These are phyloP conservation scores for Wickerhamomyces rabaulensis DNA, from an alignment of 805 yeast species.

Conservation along the genomic window DNA sequence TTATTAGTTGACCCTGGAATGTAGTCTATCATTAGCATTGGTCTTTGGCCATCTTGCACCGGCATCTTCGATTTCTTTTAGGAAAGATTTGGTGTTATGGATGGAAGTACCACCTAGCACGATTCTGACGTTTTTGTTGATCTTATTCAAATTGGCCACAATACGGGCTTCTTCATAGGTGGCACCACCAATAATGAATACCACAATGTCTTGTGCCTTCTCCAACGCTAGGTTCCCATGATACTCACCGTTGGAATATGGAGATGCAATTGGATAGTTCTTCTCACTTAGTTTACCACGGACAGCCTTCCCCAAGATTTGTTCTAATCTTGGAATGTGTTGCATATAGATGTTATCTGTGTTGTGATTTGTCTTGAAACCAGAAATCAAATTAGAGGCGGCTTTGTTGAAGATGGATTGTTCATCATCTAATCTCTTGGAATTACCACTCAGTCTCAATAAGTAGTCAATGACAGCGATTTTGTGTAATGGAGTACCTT, in stretches of 20 bases:
- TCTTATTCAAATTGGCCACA: conserved; percentile 61
- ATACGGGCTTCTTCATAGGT: conserved; percentile 91
- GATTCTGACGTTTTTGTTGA: conserved; percentile 51
- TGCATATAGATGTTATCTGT: conserved; percentile 84
- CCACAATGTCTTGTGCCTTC: conserved; percentile 58
- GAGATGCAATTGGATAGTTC: conserved; percentile 40
- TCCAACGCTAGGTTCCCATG: conserved; percentile 20
- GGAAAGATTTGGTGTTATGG: conserved; percentile 36
- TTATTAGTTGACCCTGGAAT: conserved; percentile 5
- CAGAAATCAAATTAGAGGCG: conserved; percentile 25
- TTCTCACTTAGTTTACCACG: conserved; percentile 29
- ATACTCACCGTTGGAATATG: conserved; percentile 18
- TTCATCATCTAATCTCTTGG: conserved; percentile 36
- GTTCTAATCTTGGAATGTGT: conserved; percentile 70
- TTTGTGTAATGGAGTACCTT: conserved; percentile 25
- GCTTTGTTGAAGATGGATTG: conserved; percentile 25
- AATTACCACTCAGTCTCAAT: conserved; percentile 38
- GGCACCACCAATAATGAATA: conserved; percentile 80
- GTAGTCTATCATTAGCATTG: conserved; percentile 9
- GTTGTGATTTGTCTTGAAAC: conserved; percentile 32
- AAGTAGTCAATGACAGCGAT: conserved; percentile 32
- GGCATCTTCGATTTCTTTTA: conserved; percentile 29
- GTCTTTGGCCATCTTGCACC: conserved; percentile 32
- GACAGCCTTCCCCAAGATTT: conserved; percentile 28
- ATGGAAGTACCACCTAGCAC: conserved; percentile 80